A percentile compares a stretch with the other conserved stretches of the same genome.
These are phyloP conservation scores for Smallanthus sonchifolius DNA, from an alignment of 129 eudicot genomes.

Conservation along the genomic window DNA sequence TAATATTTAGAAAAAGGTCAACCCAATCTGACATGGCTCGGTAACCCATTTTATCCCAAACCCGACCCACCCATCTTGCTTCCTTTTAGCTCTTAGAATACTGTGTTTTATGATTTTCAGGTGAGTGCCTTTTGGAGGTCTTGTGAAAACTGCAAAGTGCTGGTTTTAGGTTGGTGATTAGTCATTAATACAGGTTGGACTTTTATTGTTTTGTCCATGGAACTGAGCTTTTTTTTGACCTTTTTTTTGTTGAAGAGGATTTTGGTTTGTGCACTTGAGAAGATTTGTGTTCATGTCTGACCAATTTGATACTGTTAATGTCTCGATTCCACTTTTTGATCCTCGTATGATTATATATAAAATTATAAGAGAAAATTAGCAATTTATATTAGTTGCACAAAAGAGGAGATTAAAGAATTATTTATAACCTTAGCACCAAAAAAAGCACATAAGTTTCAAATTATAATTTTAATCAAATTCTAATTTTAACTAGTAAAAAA, in stretches of 20 bases:
- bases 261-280: slow-evolving; percentile 29
- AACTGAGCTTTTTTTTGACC: slow-evolving; percentile 10
- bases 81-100: neutral
- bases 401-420: too few species aligned
- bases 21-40: neutral
- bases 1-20: neutral
- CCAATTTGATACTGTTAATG: slow-evolving; percentile 29
- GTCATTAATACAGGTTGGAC: slow-evolving; percentile 21
- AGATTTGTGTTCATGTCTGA: slow-evolving; percentile 15
- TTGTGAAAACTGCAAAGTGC: slow-evolving; percentile 14
- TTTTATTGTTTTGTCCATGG: slow-evolving; percentile 24
- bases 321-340: slow-evolving; percentile 2
- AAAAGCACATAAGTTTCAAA: too few species aligned
- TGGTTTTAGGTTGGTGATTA: slow-evolving; percentile 33
- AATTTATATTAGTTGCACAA: too few species aligned
- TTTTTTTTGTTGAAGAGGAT: slow-evolving; percentile 18
- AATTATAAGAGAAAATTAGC: too few species aligned
- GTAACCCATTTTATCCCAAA: neutral
- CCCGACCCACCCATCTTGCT: neutral
- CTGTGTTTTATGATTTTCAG: slow-evolving; percentile 10
- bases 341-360: too few species aligned
- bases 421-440: too few species aligned
- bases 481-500: too few species aligned
- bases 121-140: slow-evolving; percentile 22
- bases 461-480: too few species aligned